Conservation (phyloP, 202 grass and related monocot species). For the Thinopyrum obtusiflorum region DNA sequence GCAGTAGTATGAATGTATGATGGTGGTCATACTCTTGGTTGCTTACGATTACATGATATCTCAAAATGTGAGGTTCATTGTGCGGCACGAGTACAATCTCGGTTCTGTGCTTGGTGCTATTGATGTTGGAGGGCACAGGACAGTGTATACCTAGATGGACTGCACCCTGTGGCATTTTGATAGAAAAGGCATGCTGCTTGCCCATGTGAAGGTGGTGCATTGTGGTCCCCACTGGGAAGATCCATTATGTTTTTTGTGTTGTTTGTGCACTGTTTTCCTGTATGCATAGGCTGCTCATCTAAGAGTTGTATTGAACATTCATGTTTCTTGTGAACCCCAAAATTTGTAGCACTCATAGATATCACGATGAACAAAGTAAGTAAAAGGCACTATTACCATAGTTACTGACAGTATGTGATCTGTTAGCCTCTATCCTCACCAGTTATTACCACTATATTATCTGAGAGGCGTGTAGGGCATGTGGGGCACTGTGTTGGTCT, state of each 20-base stretch:
- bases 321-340: not conserved
- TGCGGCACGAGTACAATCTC: slow-evolving; percentile 1
- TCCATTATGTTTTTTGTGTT: not conserved
- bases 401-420: not conserved
- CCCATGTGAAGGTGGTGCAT: slow-evolving; percentile 1
- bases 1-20: not conserved
- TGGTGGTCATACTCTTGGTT: not conserved
- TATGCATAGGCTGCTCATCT: not conserved
- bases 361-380: not conserved
- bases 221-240: not conserved
- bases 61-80: slow-evolving; percentile 4
- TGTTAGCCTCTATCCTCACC: not conserved
- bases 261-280: not conserved
- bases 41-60: not conserved
- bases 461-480: not conserved
- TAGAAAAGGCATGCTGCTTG: slow-evolving; percentile 9
- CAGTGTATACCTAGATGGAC: not conserved
- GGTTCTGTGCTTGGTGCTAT: not conserved
- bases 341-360: not conserved
- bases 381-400: not conserved
- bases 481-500: not conserved
- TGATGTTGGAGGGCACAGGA: slow-evolving; percentile 1
- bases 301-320: not conserved
- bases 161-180: not conserved
- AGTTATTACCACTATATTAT: not conserved